A percentile compares a stretch with the other conserved stretches of the same genome.
Evolutionary conservation across 768 basidiomycete genomes (phyloP).

Genomic region (Leccinum olivaceopallidum): DNA sequence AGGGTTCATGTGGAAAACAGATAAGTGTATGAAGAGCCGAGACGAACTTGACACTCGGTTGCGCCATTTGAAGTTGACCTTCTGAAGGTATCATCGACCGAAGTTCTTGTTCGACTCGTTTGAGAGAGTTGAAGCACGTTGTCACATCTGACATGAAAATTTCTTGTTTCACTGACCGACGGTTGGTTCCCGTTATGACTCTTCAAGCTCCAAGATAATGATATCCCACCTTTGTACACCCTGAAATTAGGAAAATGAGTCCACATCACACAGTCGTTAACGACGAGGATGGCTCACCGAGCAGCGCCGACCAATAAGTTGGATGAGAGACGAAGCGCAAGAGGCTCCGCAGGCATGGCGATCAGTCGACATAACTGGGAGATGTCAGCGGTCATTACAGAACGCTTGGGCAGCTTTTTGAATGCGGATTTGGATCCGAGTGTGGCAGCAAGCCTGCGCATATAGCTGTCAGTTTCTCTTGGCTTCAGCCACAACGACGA

Average conservation of each 20-base stretch:
- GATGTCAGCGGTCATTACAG: constrained; percentile 85
- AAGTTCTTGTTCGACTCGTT: constrained; percentile 74
- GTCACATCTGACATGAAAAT: constrained; percentile 81
- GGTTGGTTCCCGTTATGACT: neutral
- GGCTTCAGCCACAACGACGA: neutral
- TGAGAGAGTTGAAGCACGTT: constrained; percentile 72
- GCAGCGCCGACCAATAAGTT: constrained; percentile 90
- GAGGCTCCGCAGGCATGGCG: constrained; percentile 78
- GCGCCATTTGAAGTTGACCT: constrained; percentile 68
- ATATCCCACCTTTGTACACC: constrained; percentile 47
- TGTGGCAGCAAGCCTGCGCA: constrained; percentile 83
- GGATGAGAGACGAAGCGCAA: constrained; percentile 84
- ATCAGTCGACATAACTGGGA: constrained; percentile 79
- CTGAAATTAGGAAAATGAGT: constrained; percentile 25
- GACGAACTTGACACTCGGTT: constrained; percentile 61
- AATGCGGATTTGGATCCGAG: constrained; percentile 86
- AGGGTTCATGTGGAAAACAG: constrained; percentile 1
- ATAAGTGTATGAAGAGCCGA: neutral
- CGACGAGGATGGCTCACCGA: constrained; percentile 49
- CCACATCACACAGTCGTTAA: neutral
- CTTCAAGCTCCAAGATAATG: neutral
- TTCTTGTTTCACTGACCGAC: constrained; percentile 71
- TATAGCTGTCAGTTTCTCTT: constrained; percentile 10
- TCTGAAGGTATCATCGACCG: constrained; percentile 45
- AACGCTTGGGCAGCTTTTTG: constrained; percentile 78